Evolutionary conservation across 2,329 filamentous ascomycete species (phyloP), one percentile per base, ranked within the genome.

Genomic region (Calonectria montana): DNA sequence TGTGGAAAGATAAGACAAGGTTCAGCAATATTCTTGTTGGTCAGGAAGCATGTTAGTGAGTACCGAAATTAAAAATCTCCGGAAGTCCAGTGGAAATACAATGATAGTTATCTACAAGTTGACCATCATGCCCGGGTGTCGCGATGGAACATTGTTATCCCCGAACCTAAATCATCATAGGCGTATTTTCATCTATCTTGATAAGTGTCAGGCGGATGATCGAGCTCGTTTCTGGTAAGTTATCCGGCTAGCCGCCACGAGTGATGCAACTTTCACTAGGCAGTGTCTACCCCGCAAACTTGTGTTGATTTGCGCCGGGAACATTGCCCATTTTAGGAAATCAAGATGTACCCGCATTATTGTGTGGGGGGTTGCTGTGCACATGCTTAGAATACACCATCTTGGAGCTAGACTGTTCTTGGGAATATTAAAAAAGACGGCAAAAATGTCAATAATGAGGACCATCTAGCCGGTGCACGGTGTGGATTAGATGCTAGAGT

Each of bases 291-390:
- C 71, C 71, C 71, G 71, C 71, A 67, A 41, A 39, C 31, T 41
- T 47, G 21, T 31, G 18, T 48, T 15, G 57, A 57, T 13, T 23
- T 12, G 39, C 16, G 43, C 31, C 71, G 71, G 71, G 41, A 67
- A 65, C 67, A 47, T 18, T 73, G 55, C 62, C 71, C 71, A 8
- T 43, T 65, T 70, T 63, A 59, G 71, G 71, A 47, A 50, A 70
- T 13, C 43, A 64, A 65, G 29, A 55, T 64, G 68, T 45, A 62
- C 39, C 39, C 45, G 29, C 29, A 12, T 41, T n/a, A 39, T 48
- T 48, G 25, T 65, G 67, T 57, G 71, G 61, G 70, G 67, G 65
- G 27, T 43, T 37, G 21, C 53, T 41, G 53, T 37, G 21, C 48
- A 61, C 39, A 41, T 41, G 43, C 31, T 29, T 47, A 29, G 39